Conservation (phyloP, 2,329 filamentous ascomycete genomes). For the Cladophialophora immunda region DNA sequence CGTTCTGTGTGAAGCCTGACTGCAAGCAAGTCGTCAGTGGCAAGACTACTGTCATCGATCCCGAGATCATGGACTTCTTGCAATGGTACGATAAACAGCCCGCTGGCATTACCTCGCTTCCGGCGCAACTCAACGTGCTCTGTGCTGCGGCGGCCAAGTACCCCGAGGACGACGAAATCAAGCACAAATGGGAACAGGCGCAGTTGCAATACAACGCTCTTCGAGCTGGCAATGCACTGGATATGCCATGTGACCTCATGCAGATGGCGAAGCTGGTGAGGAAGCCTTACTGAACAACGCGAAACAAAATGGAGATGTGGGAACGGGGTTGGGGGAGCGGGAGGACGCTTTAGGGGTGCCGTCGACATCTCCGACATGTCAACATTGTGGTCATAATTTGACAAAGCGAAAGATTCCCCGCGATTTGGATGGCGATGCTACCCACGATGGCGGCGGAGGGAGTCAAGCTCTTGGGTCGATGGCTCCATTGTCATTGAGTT, state of each 20-base stretch:
- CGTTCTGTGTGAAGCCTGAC: constrained; percentile 27
- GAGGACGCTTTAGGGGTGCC: neutral
- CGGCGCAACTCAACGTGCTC: constrained; percentile 25
- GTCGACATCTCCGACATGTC: neutral
- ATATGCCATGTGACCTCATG: constrained; percentile 25
- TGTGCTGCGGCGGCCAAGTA: constrained; percentile 23
- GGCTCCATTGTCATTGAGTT: neutral
- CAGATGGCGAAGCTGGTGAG: constrained; percentile 33
- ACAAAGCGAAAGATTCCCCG: neutral
- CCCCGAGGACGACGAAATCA: constrained; percentile 29
- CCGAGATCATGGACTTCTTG: constrained; percentile 33
- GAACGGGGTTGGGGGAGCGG: neutral
- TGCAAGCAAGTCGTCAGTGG: constrained; percentile 31
- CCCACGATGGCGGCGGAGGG: neutral
- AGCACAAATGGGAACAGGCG: constrained; percentile 19
- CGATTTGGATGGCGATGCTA: neutral
- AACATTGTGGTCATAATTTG: neutral
- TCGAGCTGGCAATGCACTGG: neutral
- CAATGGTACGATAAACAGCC: constrained; percentile 35
- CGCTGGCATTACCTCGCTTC: constrained; percentile 7
- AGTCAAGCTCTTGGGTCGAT: neutral
- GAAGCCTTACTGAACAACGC: constrained; percentile 29
- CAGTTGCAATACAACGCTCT: constrained; percentile 7
- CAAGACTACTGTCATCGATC: constrained; percentile 34
- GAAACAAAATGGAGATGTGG: neutral